These are phyloP conservation scores for Phaeosphaeriaceae sp. DNA, from an alignment of 2,329 filamentous ascomycete species.

Conservation along the genomic window DNA sequence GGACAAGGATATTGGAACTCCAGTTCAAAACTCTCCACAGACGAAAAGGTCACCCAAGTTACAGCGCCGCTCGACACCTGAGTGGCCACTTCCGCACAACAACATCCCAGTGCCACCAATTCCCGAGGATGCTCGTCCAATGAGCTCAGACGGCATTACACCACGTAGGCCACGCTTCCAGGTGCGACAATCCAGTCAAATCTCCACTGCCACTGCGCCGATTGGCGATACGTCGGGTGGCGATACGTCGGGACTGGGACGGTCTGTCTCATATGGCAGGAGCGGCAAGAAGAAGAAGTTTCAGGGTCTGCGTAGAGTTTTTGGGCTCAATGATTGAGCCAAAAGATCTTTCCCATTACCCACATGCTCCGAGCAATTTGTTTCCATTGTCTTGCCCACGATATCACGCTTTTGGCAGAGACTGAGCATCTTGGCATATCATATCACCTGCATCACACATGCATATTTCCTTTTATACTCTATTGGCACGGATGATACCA, in stretches of 20 bases:
- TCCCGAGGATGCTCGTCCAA: slow-evolving; percentile 31
- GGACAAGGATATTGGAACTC: slow-evolving; percentile 36
- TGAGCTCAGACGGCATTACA: slow-evolving; percentile 40
- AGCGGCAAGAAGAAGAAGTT: slow-evolving; percentile 70
- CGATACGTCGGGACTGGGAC: slow-evolving; percentile 23
- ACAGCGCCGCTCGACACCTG: slow-evolving; percentile 56
- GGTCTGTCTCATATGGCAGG: slow-evolving; percentile 33
- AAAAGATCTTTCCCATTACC: neutral
- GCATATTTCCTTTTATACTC: neutral
- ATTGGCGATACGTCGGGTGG: slow-evolving; percentile 27
- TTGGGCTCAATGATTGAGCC: slow-evolving; percentile 63
- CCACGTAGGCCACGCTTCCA: slow-evolving; percentile 28
- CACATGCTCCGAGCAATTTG: neutral
- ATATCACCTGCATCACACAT: neutral
- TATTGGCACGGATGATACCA: neutral
- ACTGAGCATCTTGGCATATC: neutral
- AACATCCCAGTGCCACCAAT: slow-evolving; percentile 33
- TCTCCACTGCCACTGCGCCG: slow-evolving; percentile 29
- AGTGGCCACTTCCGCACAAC: slow-evolving; percentile 57
- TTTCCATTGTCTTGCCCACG: neutral
- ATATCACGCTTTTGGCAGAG: neutral
- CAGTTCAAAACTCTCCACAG: slow-evolving; percentile 15
- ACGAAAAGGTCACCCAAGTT: slow-evolving; percentile 50
- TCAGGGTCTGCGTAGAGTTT: slow-evolving; percentile 69
- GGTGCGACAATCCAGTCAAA: slow-evolving; percentile 29